These are phyloP conservation scores for Fragilaria crotonensis DNA, from an alignment of 108 stramenopile genomes.

Conservation along the genomic window DNA sequence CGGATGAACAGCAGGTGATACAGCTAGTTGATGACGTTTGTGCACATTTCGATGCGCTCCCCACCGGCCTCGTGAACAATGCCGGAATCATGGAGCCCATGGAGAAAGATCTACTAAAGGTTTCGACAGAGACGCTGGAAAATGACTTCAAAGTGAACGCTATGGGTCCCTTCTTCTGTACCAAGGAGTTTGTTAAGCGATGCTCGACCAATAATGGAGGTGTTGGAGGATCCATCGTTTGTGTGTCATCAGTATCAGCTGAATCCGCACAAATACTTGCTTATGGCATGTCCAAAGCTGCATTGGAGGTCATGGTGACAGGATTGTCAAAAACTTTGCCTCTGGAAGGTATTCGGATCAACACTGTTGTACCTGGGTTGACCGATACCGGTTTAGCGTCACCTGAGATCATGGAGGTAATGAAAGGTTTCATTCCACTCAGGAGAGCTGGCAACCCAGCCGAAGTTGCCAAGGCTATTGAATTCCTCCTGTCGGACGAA, in stretches of 20 bases:
- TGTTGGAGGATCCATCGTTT: slow-evolving; percentile 15
- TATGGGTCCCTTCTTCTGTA: slow-evolving; percentile 17
- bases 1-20: slow-evolving; percentile 13
- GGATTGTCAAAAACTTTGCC: slow-evolving; percentile 14
- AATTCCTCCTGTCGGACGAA: slow-evolving; percentile 16
- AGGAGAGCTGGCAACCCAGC: slow-evolving; percentile 10
- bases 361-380: slow-evolving; percentile 16
- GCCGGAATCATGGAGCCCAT: slow-evolving; percentile 20
- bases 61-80: slow-evolving; percentile 20
- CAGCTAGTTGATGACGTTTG: slow-evolving; percentile 10
- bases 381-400: slow-evolving; percentile 23
- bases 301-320: slow-evolving; percentile 22
- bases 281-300: slow-evolving; percentile 25
- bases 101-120: slow-evolving; percentile 15
- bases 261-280: slow-evolving; percentile 15
- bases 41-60: background rate
- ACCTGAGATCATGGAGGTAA: slow-evolving; percentile 14
- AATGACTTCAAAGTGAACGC: slow-evolving; percentile 10
- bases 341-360: slow-evolving; percentile 24
- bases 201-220: slow-evolving; percentile 9
- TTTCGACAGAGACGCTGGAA: slow-evolving; percentile 6
- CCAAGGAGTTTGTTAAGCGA: slow-evolving; percentile 17
- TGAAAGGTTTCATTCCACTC: slow-evolving; percentile 16
- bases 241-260: slow-evolving; percentile 15
- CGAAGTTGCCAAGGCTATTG: slow-evolving; percentile 16